Evolutionary conservation across 495 filamentous ascomycete species (phyloP).

Genomic region (Penicillium salamii): DNA sequence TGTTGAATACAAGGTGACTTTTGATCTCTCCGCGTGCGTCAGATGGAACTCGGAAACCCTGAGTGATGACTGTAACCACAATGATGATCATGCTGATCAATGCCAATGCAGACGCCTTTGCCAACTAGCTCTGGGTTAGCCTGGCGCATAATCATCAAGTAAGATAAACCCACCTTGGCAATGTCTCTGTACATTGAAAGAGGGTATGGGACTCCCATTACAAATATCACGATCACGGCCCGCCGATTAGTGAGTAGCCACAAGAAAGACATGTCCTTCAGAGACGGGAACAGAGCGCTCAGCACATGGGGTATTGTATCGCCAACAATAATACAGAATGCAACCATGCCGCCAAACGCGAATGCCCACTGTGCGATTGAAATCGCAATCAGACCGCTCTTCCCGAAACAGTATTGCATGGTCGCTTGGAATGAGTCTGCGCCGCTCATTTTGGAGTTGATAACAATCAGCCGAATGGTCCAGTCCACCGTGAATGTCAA

Average conservation of each 20-base stretch:
- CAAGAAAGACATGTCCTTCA: constrained; percentile 70
- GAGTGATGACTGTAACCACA: constrained; percentile 81
- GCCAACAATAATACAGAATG: constrained; percentile 95
- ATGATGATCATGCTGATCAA: constrained; percentile 91
- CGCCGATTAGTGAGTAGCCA: constrained; percentile 77
- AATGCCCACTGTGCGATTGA: constrained; percentile 92
- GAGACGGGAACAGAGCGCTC: constrained; percentile 72
- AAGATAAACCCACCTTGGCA: constrained; percentile 66
- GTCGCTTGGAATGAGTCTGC: constrained; percentile 92
- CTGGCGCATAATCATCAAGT: not conserved
- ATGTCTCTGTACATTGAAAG: constrained; percentile 93
- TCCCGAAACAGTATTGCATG: constrained; percentile 90
- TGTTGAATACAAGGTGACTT: constrained; percentile 66
- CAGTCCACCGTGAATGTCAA: constrained; percentile 87
- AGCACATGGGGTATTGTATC: constrained; percentile 93
- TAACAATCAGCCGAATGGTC: constrained; percentile 94
- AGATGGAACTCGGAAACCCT: constrained; percentile 68
- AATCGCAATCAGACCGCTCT: constrained; percentile 82
- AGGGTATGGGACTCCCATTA: constrained; percentile 84
- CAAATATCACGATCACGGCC: constrained; percentile 81
- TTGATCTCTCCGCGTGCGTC: constrained; percentile 68
- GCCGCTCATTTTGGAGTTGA: constrained; percentile 92
- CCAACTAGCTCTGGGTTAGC: constrained; percentile 60
- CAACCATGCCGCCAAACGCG: constrained; percentile 97
- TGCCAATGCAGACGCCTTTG: constrained; percentile 90